Evolutionary conservation across 2,329 filamentous ascomycete genomes (phyloP), one percentile per base, ranked within the genome.

Genomic region (Xylariales sp.): DNA sequence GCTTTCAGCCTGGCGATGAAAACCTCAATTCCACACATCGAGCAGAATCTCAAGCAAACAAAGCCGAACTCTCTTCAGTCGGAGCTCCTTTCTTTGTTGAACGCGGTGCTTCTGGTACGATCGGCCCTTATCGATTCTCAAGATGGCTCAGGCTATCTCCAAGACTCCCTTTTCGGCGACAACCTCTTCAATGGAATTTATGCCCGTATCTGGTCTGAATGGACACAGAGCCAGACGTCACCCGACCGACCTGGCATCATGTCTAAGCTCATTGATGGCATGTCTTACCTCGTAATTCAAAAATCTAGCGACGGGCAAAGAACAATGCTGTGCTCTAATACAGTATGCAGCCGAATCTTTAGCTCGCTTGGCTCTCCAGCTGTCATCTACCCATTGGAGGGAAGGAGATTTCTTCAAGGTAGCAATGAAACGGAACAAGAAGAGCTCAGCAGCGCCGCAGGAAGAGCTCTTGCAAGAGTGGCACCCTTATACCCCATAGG

Each of bases 41-140:
- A 70, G 40, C 66, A 69, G 37, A 72, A 70, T 24, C 53, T 80
- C 8, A 66, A 65, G 21, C 66, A 74, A 41, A 64, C 69, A 2
- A 73, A 72, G 47, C 71, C 72, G 1, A 53, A 64, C 5, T 57
- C 63, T 3, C 74, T 79, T 42, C 69, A 66, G 20, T 63, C 66
- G n/a, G 70, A 76, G 41, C 61, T 79, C 2, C 49, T 78, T 3
- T 65, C 66, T 14, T 57, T 79, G 2, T 47, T 78, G 5, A 70
- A 72, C 36, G 69, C 72, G 2, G 54, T 77, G 6, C 55, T 80
- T 10, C 38, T 45, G 8, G 40, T 57, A 29, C 49, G 57, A 40
- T 46, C 49, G 20, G 46, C 47, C 17, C 36, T 59, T 5, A 27
- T 41, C 29, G 39, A 46, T 23, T 16, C 21, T 5, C 10, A 20